Evolutionary conservation across 192 early-diverging fungal species (phyloP).

Genomic region (Umbelopsis sp.): DNA sequence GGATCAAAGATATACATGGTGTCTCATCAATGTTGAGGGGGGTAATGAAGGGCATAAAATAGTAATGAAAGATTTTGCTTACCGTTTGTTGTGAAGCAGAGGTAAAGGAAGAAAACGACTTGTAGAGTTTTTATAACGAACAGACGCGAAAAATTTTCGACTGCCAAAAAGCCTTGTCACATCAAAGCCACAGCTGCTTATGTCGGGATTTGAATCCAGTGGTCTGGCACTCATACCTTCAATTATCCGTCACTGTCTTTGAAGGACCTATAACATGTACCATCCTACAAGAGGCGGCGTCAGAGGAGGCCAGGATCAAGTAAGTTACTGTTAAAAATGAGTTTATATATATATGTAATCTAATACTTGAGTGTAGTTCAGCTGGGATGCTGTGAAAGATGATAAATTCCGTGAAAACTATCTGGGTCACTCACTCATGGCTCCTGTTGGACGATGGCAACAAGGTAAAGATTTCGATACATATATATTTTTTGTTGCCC

Average conservation of each 20-base stretch:
- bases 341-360: background rate
- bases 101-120: background rate
- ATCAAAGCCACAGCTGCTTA: background rate
- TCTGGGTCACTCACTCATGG: constrained; percentile 78
- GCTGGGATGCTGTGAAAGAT: constrained; percentile 63
- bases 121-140: background rate
- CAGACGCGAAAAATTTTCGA: constrained; percentile 5
- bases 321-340: background rate
- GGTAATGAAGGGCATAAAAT: background rate
- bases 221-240: background rate
- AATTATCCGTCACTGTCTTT: background rate
- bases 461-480: constrained; percentile 40
- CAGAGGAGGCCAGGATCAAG: constrained; percentile 42
- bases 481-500: background rate
- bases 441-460: constrained; percentile 82
- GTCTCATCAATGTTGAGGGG: constrained; percentile 19
- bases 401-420: constrained; percentile 84
- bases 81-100: constrained; percentile 10
- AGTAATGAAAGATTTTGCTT: background rate
- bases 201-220: no score
- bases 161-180: constrained; percentile 3
- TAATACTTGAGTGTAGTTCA: constrained; percentile 40
- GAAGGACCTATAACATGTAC: background rate
- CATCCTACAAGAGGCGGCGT: constrained; percentile 29
- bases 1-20: constrained; percentile 14